phyloP scores from a whole-genome alignment of 441 rosid species.

The Syzygium malaccense region DNA sequence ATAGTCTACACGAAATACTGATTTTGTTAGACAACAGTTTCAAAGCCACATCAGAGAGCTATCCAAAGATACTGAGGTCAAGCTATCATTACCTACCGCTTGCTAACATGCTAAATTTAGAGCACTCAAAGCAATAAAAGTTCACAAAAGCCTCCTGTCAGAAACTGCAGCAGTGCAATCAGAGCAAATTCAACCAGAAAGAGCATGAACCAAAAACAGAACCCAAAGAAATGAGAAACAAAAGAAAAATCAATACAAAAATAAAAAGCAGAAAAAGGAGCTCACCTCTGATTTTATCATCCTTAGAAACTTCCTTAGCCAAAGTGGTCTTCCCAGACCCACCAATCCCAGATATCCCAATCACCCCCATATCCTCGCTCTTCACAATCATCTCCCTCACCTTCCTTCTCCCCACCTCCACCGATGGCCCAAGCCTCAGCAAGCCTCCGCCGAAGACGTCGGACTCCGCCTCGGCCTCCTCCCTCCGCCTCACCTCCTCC shows the following conservation, averaged over 20 bases:
- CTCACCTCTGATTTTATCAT: conserved; percentile 60
- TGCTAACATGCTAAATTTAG: not conserved
- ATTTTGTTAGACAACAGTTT: not conserved
- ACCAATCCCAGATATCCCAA: conserved; percentile 76
- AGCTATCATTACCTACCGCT: not conserved
- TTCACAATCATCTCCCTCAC: conserved; percentile 63
- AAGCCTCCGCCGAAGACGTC: conserved; percentile 19
- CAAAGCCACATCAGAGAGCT: not conserved
- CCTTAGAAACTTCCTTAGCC: conserved; percentile 56
- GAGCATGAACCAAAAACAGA: not conserved
- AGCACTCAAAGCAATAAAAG: not conserved
- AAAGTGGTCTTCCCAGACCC: conserved; percentile 90
- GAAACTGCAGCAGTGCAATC: not conserved
- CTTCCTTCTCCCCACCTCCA: conserved; percentile 56
- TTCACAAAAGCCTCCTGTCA: not conserved
- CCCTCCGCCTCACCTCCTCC: conserved; percentile 45
- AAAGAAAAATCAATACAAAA: not conserved
- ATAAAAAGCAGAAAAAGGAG: not conserved
- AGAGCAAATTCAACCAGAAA: not conserved
- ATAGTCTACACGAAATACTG: not conserved
- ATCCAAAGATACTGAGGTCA: not conserved
- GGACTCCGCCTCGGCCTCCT: conserved; percentile 30
- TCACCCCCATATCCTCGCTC: conserved; percentile 22
- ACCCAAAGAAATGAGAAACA: not conserved
- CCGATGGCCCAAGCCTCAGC: conserved; percentile 25